Evolutionary conservation across 768 basidiomycete genomes (phyloP).

Genomic region (Gymnopilus dilepis): DNA sequence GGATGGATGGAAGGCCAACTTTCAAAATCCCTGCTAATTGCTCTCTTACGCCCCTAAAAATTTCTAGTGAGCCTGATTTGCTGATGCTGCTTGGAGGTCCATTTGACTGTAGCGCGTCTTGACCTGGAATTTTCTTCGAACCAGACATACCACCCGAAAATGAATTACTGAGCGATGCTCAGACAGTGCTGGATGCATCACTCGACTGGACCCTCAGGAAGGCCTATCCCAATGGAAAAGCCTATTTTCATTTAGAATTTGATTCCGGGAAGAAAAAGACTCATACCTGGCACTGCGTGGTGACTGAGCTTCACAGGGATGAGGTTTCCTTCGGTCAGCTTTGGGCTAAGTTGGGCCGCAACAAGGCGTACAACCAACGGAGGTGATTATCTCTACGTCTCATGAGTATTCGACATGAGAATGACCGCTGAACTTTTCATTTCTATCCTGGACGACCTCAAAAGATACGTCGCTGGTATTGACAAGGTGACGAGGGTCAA

Average conservation of each 20-base stretch:
- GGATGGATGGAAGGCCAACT: not conserved
- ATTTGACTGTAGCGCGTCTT: not conserved
- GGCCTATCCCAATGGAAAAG: conserved; percentile 48
- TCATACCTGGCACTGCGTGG: conserved; percentile 56
- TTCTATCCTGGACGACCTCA: not conserved
- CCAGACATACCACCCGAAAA: conserved; percentile 57
- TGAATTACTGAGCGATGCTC: conserved; percentile 47
- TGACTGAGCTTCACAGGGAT: conserved; percentile 50
- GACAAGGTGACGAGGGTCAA: conserved; percentile 58
- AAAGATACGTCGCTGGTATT: conserved; percentile 57
- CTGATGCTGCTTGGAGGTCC: not conserved
- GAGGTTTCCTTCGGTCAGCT: conserved; percentile 63
- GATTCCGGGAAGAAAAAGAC: conserved; percentile 37
- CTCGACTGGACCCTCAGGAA: conserved; percentile 58
- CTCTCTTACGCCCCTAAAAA: conserved; percentile 16
- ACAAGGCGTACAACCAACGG: conserved; percentile 60
- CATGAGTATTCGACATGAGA: not conserved
- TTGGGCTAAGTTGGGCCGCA: conserved; percentile 58
- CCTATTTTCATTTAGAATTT: conserved; percentile 31
- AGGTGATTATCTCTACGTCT: conserved; percentile 40
- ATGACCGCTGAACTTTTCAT: not conserved
- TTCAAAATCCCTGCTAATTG: conserved; percentile 1
- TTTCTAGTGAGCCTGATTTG: conserved; percentile 12
- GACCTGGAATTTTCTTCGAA: not conserved
- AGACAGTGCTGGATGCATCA: conserved; percentile 49